Conservation (phyloP, 2,329 filamentous ascomycete species). For the Pseudocercospora fuligena region DNA sequence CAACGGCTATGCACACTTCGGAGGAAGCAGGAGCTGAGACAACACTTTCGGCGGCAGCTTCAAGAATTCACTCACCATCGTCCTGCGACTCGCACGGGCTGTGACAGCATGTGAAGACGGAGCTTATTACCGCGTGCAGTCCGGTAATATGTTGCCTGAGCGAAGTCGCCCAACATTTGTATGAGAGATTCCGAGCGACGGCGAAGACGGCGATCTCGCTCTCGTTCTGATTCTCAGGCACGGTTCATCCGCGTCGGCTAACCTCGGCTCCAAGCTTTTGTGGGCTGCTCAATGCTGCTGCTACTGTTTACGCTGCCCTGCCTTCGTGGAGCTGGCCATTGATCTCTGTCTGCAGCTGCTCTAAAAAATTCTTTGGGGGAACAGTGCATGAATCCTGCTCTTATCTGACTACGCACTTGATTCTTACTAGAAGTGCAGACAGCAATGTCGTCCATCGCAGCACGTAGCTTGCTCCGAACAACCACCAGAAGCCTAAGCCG, state of each 20-base stretch:
- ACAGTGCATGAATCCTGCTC: not conserved
- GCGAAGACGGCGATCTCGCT: slow-evolving; percentile 10
- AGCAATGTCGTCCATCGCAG: slow-evolving; percentile 43
- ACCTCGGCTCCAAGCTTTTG: slow-evolving; percentile 11
- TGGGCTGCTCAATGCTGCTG: slow-evolving; percentile 4
- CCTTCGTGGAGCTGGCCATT: not conserved
- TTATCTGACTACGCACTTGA: slow-evolving; percentile 4
- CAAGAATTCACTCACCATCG: not conserved
- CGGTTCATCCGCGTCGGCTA: slow-evolving; percentile 4
- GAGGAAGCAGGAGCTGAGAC: not conserved
- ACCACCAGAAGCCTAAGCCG: slow-evolving; percentile 37
- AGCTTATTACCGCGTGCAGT: not conserved
- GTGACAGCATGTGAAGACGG: not conserved
- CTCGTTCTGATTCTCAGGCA: not conserved
- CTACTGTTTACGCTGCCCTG: not conserved
- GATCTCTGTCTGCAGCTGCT: not conserved
- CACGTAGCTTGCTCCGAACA: slow-evolving; percentile 44
- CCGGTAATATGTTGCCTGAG: not conserved
- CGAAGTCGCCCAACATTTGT: not conserved
- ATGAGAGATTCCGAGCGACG: slow-evolving; percentile 1
- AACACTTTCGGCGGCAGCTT: not conserved
- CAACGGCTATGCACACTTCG: not conserved
- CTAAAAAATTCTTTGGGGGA: not conserved
- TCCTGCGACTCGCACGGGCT: not conserved
- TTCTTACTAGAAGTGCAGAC: slow-evolving; percentile 1